phyloP scores from a whole-genome alignment of 331 rosid species.

The Phaseolus coccineus region DNA sequence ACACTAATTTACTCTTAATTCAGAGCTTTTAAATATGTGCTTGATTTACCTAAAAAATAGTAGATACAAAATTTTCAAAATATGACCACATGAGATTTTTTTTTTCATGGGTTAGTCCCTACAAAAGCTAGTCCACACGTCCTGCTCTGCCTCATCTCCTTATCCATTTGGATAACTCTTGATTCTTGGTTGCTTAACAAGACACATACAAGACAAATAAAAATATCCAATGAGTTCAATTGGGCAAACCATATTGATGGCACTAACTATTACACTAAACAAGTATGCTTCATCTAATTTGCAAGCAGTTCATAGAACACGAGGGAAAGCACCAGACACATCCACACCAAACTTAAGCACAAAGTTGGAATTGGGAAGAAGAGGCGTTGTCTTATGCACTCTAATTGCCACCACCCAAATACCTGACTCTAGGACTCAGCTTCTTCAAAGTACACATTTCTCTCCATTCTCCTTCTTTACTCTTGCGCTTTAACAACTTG shows the following conservation, averaged over 20 bases:
- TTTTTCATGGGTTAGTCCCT: background rate
- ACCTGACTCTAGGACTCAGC: constrained; percentile 74
- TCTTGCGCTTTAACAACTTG: background rate
- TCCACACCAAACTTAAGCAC: constrained; percentile 29
- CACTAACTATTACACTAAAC: constrained; percentile 71
- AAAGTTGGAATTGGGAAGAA: constrained; percentile 55
- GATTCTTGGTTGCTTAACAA: constrained; percentile 23
- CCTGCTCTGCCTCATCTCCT: constrained; percentile 34
- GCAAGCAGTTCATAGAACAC: constrained; percentile 67
- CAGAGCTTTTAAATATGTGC: too few relatives aligned
- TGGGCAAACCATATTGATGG: constrained; percentile 52
- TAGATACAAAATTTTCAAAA: too few relatives aligned
- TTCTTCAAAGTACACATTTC: constrained; percentile 67
- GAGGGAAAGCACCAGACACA: constrained; percentile 31
- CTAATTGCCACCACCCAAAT: constrained; percentile 58
- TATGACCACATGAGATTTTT: background rate
- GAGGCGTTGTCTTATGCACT: constrained; percentile 72
- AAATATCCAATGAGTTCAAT: constrained; percentile 39
- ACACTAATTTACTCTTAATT: too few relatives aligned
- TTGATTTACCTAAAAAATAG: too few relatives aligned
- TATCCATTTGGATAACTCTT: constrained; percentile 50
- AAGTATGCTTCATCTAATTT: constrained; percentile 77
- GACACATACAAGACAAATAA: background rate
- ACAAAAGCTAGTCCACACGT: constrained; percentile 1
- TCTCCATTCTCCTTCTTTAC: constrained; percentile 1